phyloP scores from a whole-genome alignment of 768 basidiomycete genomes.

The Kwoniella dendrophila region DNA sequence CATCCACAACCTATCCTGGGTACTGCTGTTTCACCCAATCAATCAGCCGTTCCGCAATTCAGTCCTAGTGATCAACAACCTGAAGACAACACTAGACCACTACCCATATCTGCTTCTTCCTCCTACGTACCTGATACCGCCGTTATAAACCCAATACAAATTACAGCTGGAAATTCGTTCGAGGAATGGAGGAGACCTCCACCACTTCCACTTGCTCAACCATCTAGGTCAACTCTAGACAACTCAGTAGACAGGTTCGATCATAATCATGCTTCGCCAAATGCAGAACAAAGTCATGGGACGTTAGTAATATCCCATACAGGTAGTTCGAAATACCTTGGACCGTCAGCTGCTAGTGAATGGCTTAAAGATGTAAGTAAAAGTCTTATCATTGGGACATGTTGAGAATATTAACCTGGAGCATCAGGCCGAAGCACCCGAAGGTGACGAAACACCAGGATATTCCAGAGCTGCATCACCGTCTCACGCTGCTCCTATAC shows the following conservation, averaged over 20 bases:
- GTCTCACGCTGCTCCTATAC: neutral
- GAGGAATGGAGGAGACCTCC: neutral
- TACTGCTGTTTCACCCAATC: no score
- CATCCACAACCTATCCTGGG: neutral
- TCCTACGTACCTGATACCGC: neutral
- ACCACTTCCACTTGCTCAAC: neutral
- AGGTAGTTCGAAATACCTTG: conserved; percentile 31
- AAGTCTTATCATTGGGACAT: neutral
- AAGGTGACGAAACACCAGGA: conserved; percentile 5
- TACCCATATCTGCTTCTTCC: no score
- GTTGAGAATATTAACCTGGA: neutral
- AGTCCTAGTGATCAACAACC: no score
- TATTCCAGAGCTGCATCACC: conserved; percentile 9
- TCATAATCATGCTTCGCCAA: neutral
- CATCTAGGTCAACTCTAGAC: neutral
- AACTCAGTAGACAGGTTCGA: neutral
- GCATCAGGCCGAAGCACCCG: conserved; percentile 18
- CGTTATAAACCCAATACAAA: neutral
- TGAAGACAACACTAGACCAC: no score
- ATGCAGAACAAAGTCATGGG: conserved; percentile 25
- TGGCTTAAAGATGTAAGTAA: conserved; percentile 35
- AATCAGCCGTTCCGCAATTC: no score
- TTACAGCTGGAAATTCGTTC: neutral
- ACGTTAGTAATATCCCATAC: conserved; percentile 26
- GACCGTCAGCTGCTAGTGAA: conserved; percentile 33